Percentiles rank a stretch among this genome's conserved stretches.
phyloP scores from a whole-genome alignment of 2,329 filamentous ascomycete species.

The Aspergillus pseudoviridinutans region DNA sequence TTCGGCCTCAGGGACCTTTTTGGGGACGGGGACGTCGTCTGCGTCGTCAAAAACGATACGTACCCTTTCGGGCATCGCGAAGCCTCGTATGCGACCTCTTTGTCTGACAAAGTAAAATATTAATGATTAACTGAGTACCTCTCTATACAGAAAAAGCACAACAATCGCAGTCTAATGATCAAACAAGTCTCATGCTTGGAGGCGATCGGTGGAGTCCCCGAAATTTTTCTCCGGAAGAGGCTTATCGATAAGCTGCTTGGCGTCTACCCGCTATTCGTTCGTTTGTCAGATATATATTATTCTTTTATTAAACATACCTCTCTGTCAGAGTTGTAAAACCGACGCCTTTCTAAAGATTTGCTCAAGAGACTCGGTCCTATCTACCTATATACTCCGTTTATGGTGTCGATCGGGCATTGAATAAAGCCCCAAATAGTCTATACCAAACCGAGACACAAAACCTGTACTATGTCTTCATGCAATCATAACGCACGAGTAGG shows the following conservation, averaged over 20 bases:
- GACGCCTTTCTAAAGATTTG: not conserved
- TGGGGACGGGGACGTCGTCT: constrained; percentile 23
- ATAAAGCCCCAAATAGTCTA: not conserved
- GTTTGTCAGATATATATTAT: not conserved
- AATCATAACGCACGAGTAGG: constrained; percentile 10
- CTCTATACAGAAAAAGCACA: not conserved
- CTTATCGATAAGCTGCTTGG: constrained; percentile 30
- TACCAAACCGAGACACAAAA: not conserved
- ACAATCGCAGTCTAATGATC: not conserved
- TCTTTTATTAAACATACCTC: no score
- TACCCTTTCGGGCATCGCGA: constrained; percentile 42
- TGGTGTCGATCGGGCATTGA: not conserved
- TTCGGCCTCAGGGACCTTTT: constrained; percentile 1
- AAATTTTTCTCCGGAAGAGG: constrained; percentile 18
- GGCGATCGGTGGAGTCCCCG: constrained; percentile 7
- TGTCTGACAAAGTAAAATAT: not conserved
- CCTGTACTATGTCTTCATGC: not conserved
- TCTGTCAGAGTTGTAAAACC: not conserved
- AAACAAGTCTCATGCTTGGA: not conserved
- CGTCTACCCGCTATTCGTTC: not conserved
- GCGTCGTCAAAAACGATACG: constrained; percentile 36
- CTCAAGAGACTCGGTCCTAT: not conserved
- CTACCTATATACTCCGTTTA: not conserved
- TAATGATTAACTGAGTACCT: not conserved
- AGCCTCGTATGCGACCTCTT: not conserved